These are phyloP conservation scores for Cyclostephanos tholiformis DNA, from an alignment of 108 stramenopile genomes.

Conservation along the genomic window DNA sequence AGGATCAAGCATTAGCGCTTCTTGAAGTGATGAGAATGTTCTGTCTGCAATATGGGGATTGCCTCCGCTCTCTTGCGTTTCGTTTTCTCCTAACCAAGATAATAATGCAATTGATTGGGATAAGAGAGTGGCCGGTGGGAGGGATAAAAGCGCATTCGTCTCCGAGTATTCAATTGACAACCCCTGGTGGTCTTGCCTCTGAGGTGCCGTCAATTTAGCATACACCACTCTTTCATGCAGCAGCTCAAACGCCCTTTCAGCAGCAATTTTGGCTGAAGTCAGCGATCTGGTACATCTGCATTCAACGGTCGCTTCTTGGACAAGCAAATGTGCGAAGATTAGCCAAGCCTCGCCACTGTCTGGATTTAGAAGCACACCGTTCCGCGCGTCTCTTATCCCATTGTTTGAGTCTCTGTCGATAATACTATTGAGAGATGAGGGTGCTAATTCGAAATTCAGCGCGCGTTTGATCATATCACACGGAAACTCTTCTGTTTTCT, in stretches of 20 bases:
- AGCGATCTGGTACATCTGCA: background rate
- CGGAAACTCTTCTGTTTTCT: constrained; percentile 21
- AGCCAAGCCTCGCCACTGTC: constrained; percentile 50
- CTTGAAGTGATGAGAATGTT: constrained; percentile 11
- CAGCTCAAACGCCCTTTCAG: constrained; percentile 21
- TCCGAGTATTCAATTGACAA: constrained; percentile 36
- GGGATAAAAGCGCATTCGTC: constrained; percentile 29
- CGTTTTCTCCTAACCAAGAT: constrained; percentile 26
- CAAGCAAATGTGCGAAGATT: constrained; percentile 30
- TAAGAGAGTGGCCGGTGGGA: constrained; percentile 29
- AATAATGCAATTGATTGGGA: constrained; percentile 39
- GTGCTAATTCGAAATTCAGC: background rate
- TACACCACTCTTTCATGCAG: constrained; percentile 33
- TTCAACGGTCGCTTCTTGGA: constrained; percentile 8
- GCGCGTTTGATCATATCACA: constrained; percentile 7
- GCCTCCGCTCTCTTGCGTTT: constrained; percentile 13
- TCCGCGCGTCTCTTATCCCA: constrained; percentile 11
- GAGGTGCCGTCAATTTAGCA: constrained; percentile 31
- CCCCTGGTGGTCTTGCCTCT: constrained; percentile 10
- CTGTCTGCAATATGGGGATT: background rate
- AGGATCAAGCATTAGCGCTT: constrained; percentile 23
- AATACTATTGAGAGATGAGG: background rate
- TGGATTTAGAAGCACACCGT: constrained; percentile 35
- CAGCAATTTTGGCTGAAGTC: constrained; percentile 31
- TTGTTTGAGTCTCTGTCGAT: background rate